A percentile compares a stretch with the other conserved stretches of the same genome.
These are phyloP conservation scores for Epicoccum sorghinum DNA, from an alignment of 2,329 filamentous ascomycete species.

Conservation along the genomic window DNA sequence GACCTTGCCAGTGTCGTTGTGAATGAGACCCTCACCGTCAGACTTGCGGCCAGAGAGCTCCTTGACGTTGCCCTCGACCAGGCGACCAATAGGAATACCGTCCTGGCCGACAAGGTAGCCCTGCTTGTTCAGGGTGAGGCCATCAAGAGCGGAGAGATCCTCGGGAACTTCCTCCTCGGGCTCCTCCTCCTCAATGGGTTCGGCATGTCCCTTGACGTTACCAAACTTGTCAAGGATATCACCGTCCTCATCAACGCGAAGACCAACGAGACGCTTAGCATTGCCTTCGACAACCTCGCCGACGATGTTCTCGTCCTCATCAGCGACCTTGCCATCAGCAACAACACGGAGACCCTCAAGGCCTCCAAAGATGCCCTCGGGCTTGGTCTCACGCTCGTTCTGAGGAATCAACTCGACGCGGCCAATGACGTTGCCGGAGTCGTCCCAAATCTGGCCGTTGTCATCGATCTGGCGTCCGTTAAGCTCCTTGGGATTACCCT, in stretches of 20 bases:
- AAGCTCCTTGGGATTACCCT: conserved; percentile 69
- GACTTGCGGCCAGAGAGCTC: conserved; percentile 71
- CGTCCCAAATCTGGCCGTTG: conserved; percentile 73
- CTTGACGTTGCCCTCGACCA: conserved; percentile 70
- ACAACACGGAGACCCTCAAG: conserved; percentile 57
- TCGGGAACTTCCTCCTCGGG: conserved; percentile 49
- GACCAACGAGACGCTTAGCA: conserved; percentile 63
- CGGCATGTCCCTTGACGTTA: conserved; percentile 66
- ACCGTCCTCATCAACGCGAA: conserved; percentile 66
- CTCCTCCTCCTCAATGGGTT: conserved; percentile 57
- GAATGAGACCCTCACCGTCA: conserved; percentile 73
- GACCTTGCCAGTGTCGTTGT: conserved; percentile 73
- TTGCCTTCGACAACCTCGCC: conserved; percentile 64
- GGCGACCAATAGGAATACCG: conserved; percentile 62
- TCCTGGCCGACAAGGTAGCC: conserved; percentile 58
- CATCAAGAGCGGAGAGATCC: conserved; percentile 55
- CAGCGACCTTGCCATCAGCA: conserved; percentile 55
- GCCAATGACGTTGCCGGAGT: conserved; percentile 73
- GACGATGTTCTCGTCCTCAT: conserved; percentile 58
- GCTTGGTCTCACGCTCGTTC: conserved; percentile 62
- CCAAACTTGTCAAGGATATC: conserved; percentile 67
- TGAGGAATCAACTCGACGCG: conserved; percentile 71
- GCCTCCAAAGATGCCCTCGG: conserved; percentile 58
- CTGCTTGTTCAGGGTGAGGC: conserved; percentile 57
- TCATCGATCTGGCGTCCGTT: conserved; percentile 74